A percentile compares a stretch with the other conserved stretches of the same genome.
Conservation (phyloP, 805 yeast genomes). For the Candida hungchunana region DNA sequence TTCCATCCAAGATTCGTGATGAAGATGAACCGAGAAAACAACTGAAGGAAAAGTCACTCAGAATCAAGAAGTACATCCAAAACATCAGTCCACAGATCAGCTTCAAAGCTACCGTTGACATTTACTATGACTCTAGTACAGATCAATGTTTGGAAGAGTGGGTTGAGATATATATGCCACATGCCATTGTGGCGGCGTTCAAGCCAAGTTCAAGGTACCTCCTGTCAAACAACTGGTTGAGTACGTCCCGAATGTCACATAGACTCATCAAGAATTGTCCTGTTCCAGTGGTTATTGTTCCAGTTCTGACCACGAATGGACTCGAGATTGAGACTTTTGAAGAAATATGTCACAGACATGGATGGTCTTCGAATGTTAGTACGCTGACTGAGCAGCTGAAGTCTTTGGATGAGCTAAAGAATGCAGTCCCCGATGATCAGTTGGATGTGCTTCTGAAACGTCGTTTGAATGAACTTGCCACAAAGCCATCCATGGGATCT, state of each 20-base stretch:
- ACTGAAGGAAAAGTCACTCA: background rate
- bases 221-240: constrained; percentile 52
- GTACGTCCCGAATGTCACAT: constrained; percentile 58
- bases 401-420: constrained; percentile 9
- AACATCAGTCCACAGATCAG: constrained; percentile 22
- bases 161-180: constrained; percentile 58
- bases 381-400: constrained; percentile 11
- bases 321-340: constrained; percentile 45
- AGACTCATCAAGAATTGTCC: constrained; percentile 60
- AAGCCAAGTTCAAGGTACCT: constrained; percentile 40
- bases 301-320: constrained; percentile 52
- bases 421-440: constrained; percentile 4
- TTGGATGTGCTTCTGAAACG: constrained; percentile 3
- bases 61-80: constrained; percentile 38
- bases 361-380: constrained; percentile 3
- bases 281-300: constrained; percentile 63
- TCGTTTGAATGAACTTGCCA: constrained; percentile 4
- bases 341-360: constrained; percentile 19
- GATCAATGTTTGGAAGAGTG: constrained; percentile 54
- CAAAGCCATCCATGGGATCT: too few relatives aligned
- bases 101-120: constrained; percentile 54
- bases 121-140: constrained; percentile 51
- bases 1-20: constrained; percentile 22
- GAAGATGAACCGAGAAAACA: background rate
- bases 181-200: constrained; percentile 50